These are phyloP conservation scores for Rosa multiflora DNA, from an alignment of 306 rosid species.

Conservation along the genomic window DNA sequence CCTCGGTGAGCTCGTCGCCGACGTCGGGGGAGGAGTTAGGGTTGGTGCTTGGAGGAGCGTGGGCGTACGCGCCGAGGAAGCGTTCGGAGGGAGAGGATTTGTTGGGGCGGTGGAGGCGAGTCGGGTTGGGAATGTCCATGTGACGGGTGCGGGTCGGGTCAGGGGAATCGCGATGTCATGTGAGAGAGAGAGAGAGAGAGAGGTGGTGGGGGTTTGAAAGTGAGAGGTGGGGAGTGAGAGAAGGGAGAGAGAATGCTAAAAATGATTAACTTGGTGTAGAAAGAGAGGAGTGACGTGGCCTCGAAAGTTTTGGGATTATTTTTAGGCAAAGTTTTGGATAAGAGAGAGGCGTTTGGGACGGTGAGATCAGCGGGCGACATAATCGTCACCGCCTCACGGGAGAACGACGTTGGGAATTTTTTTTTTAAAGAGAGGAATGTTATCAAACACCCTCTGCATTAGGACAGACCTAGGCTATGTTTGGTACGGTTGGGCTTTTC, in stretches of 20 bases:
- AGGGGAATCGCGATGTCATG: not conserved
- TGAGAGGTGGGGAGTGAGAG: not conserved
- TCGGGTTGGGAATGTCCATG: slow-evolving; percentile 43
- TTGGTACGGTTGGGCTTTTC: too few relatives aligned
- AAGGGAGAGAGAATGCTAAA: not conserved
- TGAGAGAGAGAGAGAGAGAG: not conserved
- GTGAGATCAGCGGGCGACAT: too few relatives aligned
- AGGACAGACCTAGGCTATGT: too few relatives aligned
- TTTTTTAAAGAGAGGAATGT: too few relatives aligned
- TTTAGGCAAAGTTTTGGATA: not conserved
- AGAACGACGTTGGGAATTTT: too few relatives aligned
- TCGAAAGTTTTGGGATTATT: not conserved
- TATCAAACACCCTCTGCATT: too few relatives aligned
- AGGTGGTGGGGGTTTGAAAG: not conserved
- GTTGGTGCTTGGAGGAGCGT: slow-evolving; percentile 23
- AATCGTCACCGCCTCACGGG: too few relatives aligned
- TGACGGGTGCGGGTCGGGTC: slow-evolving; percentile 14
- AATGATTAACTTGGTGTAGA: not conserved
- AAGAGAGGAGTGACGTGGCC: not conserved
- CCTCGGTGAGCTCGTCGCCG: slow-evolving; percentile 61
- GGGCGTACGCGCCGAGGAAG: slow-evolving; percentile 40
- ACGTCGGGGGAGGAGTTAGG: slow-evolving; percentile 14
- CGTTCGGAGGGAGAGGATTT: slow-evolving; percentile 39
- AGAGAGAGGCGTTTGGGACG: too few relatives aligned
- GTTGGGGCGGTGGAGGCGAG: slow-evolving; percentile 33